Evolutionary conservation across 83 land plant species (phyloP).

Genomic region (Thuja plicata): DNA sequence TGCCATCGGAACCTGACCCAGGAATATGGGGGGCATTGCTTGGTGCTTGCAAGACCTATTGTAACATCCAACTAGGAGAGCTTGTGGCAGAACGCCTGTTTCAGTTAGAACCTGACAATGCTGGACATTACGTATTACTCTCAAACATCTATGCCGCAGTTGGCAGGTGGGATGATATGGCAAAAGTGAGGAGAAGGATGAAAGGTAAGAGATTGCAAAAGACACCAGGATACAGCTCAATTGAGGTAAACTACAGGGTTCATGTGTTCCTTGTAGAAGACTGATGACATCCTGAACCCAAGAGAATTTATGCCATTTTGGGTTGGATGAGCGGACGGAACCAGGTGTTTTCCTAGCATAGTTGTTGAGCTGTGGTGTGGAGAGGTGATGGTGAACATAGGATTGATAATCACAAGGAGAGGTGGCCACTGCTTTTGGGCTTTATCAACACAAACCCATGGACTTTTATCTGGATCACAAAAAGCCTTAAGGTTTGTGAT

Average conservation of each 20-base stretch:
- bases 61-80: background rate
- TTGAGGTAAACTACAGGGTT: background rate
- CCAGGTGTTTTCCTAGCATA: background rate
- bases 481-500: background rate
- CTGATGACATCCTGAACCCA: background rate
- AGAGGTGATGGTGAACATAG: background rate
- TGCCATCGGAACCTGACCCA: background rate
- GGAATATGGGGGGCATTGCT: background rate
- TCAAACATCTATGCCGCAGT: conserved; percentile 1
- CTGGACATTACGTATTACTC: background rate
- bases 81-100: conserved; percentile 2
- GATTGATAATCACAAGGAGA: background rate
- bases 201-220: background rate
- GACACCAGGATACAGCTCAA: background rate
- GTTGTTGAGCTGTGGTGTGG: background rate
- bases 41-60: background rate
- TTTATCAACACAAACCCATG: background rate
- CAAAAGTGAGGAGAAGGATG: conserved; percentile 6
- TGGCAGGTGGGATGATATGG: conserved; percentile 6
- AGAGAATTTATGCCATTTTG: background rate
- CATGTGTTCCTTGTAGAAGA: background rate
- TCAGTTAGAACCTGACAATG: background rate
- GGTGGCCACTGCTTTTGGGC: background rate
- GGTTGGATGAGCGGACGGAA: background rate
- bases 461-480: background rate